phyloP scores from a whole-genome alignment of 352 stramenopile species.

The Phytophthora foliorum region DNA sequence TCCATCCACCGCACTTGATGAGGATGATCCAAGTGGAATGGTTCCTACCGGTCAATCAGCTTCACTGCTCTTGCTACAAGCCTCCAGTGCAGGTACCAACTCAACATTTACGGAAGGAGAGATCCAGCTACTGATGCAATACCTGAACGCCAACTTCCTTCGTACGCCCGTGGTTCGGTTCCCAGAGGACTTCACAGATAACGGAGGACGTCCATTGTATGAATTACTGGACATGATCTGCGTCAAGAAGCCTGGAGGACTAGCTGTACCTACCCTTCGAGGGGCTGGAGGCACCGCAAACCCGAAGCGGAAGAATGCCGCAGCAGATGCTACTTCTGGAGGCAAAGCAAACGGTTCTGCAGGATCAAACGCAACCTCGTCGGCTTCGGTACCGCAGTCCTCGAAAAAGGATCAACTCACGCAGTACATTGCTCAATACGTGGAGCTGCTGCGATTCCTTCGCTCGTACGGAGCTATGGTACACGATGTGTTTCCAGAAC shows the following conservation, averaged over 20 bases:
- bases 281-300: conserved; percentile 16
- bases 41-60: background rate
- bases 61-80: background rate
- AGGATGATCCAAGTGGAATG: conserved; percentile 10
- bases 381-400: conserved; percentile 11
- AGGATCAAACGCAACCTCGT: background rate
- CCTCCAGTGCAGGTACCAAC: background rate
- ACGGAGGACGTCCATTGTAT: conserved; percentile 80
- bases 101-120: conserved; percentile 51
- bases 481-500: conserved; percentile 85
- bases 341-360: conserved; percentile 8
- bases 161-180: conserved; percentile 72
- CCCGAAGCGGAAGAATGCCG: conserved; percentile 24
- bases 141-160: conserved; percentile 89
- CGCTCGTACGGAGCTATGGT: conserved; percentile 94
- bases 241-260: conserved; percentile 78
- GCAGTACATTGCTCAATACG: conserved; percentile 80
- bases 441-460: conserved; percentile 91
- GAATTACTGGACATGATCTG: conserved; percentile 94
- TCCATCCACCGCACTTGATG: conserved; percentile 31
- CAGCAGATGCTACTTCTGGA: conserved; percentile 3
- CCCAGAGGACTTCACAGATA: conserved; percentile 82
- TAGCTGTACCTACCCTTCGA: conserved; percentile 27
- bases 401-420: conserved; percentile 71
- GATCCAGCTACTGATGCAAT: conserved; percentile 81